Conservation (phyloP, 805 yeast species). For the Saturnispora kantuleensis region DNA sequence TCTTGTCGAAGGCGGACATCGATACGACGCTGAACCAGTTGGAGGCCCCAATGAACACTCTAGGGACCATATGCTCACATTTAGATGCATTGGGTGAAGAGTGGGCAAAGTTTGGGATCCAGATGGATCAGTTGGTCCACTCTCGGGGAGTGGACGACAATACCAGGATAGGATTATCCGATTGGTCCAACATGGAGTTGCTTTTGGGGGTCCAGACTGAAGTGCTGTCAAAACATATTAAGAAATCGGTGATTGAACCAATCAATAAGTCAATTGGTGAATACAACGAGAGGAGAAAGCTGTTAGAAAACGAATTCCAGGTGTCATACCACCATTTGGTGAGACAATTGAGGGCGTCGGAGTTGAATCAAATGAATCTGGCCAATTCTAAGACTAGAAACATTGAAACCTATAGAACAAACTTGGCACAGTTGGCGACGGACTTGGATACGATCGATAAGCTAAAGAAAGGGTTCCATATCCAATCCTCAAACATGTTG, state of each 20-base stretch:
- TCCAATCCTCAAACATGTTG: constrained; percentile 49
- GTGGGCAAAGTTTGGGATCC: constrained; percentile 61
- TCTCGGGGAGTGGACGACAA: constrained; percentile 48
- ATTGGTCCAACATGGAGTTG: constrained; percentile 70
- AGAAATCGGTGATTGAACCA: constrained; percentile 47
- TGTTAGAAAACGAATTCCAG: constrained; percentile 46
- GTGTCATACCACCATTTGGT: constrained; percentile 43
- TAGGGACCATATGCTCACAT: constrained; percentile 37
- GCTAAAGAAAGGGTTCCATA: constrained; percentile 65
- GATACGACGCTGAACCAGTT: constrained; percentile 39
- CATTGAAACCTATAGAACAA: constrained; percentile 55
- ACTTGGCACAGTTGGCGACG: constrained; percentile 54
- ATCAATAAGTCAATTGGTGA: constrained; percentile 34
- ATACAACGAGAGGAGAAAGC: constrained; percentile 34
- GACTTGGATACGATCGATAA: constrained; percentile 74
- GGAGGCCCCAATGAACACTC: constrained; percentile 36
- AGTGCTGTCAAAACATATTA: constrained; percentile 49
- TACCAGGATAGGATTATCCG: constrained; percentile 52
- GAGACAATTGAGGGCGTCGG: constrained; percentile 45
- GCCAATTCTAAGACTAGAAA: constrained; percentile 55
- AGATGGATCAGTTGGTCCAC: constrained; percentile 55
- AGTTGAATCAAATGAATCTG: constrained; percentile 47
- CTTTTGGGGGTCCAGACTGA: constrained; percentile 70
- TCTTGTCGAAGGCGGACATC: constrained; percentile 38
- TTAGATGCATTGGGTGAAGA: constrained; percentile 41